Conservation (phyloP, 2,329 filamentous ascomycete genomes). For the Ophiostoma himal-ulmi region DNA sequence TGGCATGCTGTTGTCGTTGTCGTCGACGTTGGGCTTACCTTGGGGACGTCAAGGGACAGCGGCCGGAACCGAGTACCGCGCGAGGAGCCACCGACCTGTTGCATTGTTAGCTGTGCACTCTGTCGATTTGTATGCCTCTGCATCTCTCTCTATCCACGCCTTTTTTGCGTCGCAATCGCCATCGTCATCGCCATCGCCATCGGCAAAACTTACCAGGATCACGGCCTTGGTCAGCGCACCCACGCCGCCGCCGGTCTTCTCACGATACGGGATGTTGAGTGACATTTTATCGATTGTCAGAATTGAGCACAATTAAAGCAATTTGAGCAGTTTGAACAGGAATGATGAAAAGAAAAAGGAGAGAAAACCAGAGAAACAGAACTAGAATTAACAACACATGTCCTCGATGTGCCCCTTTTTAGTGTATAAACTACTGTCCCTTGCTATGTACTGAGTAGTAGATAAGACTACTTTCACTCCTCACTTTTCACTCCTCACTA, state of each 20-base stretch:
- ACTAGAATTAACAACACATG: background rate
- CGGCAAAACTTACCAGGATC: slow-evolving; percentile 64
- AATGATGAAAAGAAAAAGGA: background rate
- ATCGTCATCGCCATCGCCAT: background rate
- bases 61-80: slow-evolving; percentile 93
- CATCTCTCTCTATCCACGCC: background rate
- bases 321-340: background rate
- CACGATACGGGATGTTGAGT: slow-evolving; percentile 51
- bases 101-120: slow-evolving; percentile 25
- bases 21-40: slow-evolving; percentile 51
- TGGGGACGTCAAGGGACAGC: slow-evolving; percentile 89
- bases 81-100: slow-evolving; percentile 85
- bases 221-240: slow-evolving; percentile 78
- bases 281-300: slow-evolving; percentile 39
- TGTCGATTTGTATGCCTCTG: background rate
- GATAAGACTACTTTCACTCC: background rate
- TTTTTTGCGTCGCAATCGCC: background rate
- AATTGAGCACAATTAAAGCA: background rate
- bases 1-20: background rate
- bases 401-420: slow-evolving; percentile 10
- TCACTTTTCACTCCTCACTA: background rate
- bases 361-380: background rate
- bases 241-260: slow-evolving; percentile 45
- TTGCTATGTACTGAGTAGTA: background rate
- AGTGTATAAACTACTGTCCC: background rate